phyloP scores from a whole-genome alignment of 352 stramenopile species.

The Pythium chondricola region DNA sequence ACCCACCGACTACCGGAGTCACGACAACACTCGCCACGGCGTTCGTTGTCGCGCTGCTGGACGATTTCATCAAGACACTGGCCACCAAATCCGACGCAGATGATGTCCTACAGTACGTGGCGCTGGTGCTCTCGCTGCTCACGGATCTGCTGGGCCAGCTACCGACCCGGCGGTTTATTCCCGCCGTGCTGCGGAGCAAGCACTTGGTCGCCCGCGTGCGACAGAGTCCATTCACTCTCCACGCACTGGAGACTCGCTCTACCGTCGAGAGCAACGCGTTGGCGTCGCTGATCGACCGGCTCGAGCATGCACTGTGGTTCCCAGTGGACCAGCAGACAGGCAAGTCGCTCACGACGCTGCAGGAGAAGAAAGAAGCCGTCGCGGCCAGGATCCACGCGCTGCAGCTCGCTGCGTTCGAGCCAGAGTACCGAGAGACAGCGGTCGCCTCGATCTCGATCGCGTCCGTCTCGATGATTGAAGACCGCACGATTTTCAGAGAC shows the following conservation, averaged over 20 bases:
- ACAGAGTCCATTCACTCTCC: constrained; percentile 31
- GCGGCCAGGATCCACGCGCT: constrained; percentile 57
- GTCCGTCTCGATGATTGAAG: constrained; percentile 38
- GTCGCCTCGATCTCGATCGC: constrained; percentile 63
- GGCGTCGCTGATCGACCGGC: constrained; percentile 50
- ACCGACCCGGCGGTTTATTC: constrained; percentile 86
- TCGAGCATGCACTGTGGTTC: constrained; percentile 69
- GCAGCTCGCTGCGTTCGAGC: constrained; percentile 57
- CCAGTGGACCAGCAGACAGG: constrained; percentile 84
- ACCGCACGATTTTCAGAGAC: constrained; percentile 34
- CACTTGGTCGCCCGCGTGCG: constrained; percentile 45
- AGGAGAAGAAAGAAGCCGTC: constrained; percentile 42
- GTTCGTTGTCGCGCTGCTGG: constrained; percentile 31
- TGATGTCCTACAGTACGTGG: constrained; percentile 32
- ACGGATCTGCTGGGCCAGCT: constrained; percentile 85
- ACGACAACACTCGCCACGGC: neutral
- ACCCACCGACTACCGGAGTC: neutral
- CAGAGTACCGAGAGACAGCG: constrained; percentile 27
- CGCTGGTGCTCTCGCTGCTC: constrained; percentile 69
- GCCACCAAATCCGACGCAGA: constrained; percentile 2
- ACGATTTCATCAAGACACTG: constrained; percentile 35
- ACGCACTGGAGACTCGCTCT: constrained; percentile 26
- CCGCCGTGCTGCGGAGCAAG: constrained; percentile 51
- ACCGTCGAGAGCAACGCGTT: constrained; percentile 34
- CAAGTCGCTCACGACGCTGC: constrained; percentile 31